Base-by-base conservation (phyloP, 2,329 filamentous ascomycete species). In the Fusarium staphyleae region DNA sequence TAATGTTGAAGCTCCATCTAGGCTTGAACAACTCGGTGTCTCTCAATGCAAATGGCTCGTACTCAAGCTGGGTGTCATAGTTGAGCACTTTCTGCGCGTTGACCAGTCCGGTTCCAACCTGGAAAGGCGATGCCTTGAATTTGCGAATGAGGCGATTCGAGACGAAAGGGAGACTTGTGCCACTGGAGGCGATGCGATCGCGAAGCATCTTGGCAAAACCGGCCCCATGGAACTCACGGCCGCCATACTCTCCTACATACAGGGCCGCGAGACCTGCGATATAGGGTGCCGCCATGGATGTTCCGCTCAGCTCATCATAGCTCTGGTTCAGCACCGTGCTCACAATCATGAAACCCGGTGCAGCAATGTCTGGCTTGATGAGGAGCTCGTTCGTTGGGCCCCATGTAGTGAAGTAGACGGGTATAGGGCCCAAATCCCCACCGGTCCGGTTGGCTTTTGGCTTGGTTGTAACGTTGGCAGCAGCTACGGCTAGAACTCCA, bases 271-370 rank as follows among this genome's bases (percentile, higher is more conserved):
- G 70, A 12, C 80, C 81, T 30, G 81, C 79, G 18, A 82, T 72
- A 51, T 82, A 81, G 0, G 81, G 81, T 5, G 77, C 77, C 1
- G 81, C 77, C 82, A 85, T 84, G 1, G 80, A 83, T 0, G 83
- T 85, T 36, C 82, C 82, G 36, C 75, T 78, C 47, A 80, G 70
- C 6, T 78, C 70, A 12, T 74, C 74, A 55, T 81, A 85, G 9
- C 52, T 60, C 18, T 72, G 70, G 18, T 76, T 68, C 2, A 76
- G 73, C 36, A 76, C 77, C 2, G 81, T 83, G 35, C 78, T 81
- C 47, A 80, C 71, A 39, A 85, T 81, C 24, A 76, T 70, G 42
- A 75, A 76, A 11, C 81, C 80, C 2, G 80, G 80, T 0, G 78
- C 76, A 12, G 76, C 75, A 41, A 83, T 69, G 40, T 83, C 77